Base-by-base conservation (phyloP, 345 rosid genomes). In the Acer negundo region DNA sequence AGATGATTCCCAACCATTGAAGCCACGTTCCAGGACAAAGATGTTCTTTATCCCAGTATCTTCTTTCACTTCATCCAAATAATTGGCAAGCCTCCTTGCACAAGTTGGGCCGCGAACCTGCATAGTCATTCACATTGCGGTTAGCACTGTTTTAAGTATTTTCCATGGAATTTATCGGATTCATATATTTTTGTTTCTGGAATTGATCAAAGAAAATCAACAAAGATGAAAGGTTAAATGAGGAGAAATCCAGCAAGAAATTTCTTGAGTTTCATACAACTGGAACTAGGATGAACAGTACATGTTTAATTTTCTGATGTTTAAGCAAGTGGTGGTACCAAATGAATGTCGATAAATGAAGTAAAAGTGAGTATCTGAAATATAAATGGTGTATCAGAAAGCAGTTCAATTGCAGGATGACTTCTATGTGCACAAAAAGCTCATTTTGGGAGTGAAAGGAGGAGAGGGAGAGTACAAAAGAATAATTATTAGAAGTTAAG, bases 101-200 rank as follows among this genome's bases (percentile, higher is more conserved):
- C 98, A 93, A 24, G 89, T 88, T 78, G 99, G 99, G 10, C 97
- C 96, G 0, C 98, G 98, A 77, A 95, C 98, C 98, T 95, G 79
- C 83, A 80, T 64, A 49, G 72, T n/a, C 44, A 74, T 64, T 12
- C 20, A 24, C 26, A 22, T 31, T 23, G 6, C 10, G 10, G 62
- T n/a, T 67, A 56, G 24, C 7, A 15, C 63, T n/a, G 11, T 2
- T 23, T 20, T 23, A 42, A 10, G 10, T 13, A 22, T 9, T 31
- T n/a, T 28, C 59, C 69, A 28, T 7, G 22, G 28, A 3, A 24
- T 24, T 55, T 28, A 38, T 59, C 16, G 38, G 46, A 35, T 2
- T 20, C 46, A 65, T 46, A 4, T 20, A 55, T 23, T 2, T 28
- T 15, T 69, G 28, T 15, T 15, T 24, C 23, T 19, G 26, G 2